A percentile compares a stretch with the other conserved stretches of the same genome.
Conservation (phyloP, 2,329 filamentous ascomycete genomes). For the Botrytis hyacinthi region DNA sequence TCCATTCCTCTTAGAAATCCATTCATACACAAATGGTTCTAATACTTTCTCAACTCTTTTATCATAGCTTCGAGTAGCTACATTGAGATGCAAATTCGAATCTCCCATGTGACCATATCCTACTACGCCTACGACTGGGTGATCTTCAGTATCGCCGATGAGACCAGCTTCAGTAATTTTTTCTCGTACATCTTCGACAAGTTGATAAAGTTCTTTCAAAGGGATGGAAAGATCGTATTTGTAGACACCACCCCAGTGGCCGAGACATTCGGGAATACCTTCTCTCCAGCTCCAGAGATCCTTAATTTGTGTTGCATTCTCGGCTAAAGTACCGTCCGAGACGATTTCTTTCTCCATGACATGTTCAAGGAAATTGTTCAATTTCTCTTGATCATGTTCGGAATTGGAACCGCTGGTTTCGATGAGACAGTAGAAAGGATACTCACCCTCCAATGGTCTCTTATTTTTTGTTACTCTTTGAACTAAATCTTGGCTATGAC, state of each 20-base stretch:
- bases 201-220: conserved; percentile 76
- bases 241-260: conserved; percentile 92
- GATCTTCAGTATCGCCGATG: conserved; percentile 69
- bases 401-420: conserved; percentile 94
- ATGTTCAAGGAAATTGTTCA: conserved; percentile 85
- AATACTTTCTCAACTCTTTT: conserved; percentile 81
- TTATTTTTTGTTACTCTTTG: conserved; percentile 71
- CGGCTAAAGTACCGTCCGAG: conserved; percentile 83
- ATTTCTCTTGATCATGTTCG: conserved; percentile 90
- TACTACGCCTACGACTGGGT: conserved; percentile 83
- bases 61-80: conserved; percentile 79
- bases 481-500: conserved; percentile 74
- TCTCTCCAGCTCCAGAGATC: conserved; percentile 91
- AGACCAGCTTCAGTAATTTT: conserved; percentile 72
- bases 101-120: conserved; percentile 99
- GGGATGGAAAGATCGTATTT: conserved; percentile 99
- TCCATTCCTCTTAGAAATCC: conserved; percentile 82
- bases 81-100: conserved; percentile 90
- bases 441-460: conserved; percentile 74
- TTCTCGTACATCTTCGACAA: conserved; percentile 81
- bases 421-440: conserved; percentile 94
- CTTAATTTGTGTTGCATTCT: conserved; percentile 86
- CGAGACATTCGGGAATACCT: conserved; percentile 83
- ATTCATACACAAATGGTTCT: conserved; percentile 97
- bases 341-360: conserved; percentile 89